phyloP scores from a whole-genome alignment of 2,329 filamentous ascomycete species.

The Colletotrichum orbiculare region DNA sequence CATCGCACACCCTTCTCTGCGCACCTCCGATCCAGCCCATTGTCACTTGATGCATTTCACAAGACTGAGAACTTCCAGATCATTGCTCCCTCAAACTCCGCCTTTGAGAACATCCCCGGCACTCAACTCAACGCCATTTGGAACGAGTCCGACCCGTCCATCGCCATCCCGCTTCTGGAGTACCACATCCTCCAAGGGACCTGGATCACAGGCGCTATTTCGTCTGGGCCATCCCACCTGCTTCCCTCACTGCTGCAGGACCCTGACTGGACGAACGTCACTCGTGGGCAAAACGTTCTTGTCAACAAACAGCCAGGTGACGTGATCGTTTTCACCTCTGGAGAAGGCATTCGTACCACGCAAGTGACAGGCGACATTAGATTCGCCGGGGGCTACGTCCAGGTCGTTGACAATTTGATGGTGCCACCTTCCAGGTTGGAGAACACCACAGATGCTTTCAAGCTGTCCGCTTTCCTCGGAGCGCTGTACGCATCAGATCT shows the following conservation, averaged over 20 bases:
- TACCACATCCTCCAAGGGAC: constrained; percentile 71
- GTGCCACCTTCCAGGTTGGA: constrained; percentile 56
- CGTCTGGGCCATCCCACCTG: constrained; percentile 51
- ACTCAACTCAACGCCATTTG: constrained; percentile 61
- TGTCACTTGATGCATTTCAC: background rate
- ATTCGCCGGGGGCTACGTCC: constrained; percentile 62
- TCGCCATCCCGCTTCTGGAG: constrained; percentile 62
- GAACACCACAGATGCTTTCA: constrained; percentile 47
- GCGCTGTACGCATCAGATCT: constrained; percentile 51
- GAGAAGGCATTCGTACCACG: constrained; percentile 54
- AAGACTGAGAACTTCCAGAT: constrained; percentile 46
- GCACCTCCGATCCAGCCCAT: background rate
- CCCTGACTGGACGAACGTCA: constrained; percentile 58
- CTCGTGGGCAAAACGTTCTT: constrained; percentile 60
- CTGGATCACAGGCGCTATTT: constrained; percentile 53
- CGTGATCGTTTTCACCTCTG: constrained; percentile 52
- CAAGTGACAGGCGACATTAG: constrained; percentile 55
- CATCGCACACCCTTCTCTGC: background rate
- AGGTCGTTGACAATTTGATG: constrained; percentile 63
- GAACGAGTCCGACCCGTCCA: constrained; percentile 54
- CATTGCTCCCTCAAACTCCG: constrained; percentile 67
- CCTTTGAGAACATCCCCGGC: constrained; percentile 66
- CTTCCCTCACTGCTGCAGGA: constrained; percentile 56
- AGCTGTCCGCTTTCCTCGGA: constrained; percentile 54
- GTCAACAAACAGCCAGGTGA: constrained; percentile 56